phyloP scores from a whole-genome alignment of 257 asterid species.

The Linderniella brevidens region DNA sequence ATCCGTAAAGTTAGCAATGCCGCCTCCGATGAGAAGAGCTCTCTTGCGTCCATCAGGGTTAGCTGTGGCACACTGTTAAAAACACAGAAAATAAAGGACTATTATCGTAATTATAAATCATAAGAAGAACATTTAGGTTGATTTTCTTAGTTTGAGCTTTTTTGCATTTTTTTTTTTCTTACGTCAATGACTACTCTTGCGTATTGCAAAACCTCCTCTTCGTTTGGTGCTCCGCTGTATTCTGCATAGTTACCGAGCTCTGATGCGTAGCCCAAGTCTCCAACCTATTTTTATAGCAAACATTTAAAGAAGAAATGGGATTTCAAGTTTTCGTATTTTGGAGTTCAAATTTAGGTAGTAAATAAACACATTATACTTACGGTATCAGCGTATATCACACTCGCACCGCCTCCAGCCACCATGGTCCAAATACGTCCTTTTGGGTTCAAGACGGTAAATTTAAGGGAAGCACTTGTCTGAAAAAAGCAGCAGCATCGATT shows the following conservation, averaged over 20 bases:
- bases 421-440: slow-evolving; percentile 98
- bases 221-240: slow-evolving; percentile 96
- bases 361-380: slow-evolving; percentile 9
- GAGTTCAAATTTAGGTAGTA: not conserved
- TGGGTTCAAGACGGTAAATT: slow-evolving; percentile 83
- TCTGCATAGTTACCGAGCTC: slow-evolving; percentile 96
- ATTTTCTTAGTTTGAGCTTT: no score
- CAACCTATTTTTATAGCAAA: slow-evolving; percentile 23
- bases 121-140: not conserved
- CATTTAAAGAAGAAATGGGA: not conserved
- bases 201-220: slow-evolving; percentile 86
- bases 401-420: slow-evolving; percentile 99
- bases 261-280: slow-evolving; percentile 83
- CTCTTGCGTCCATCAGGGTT: slow-evolving; percentile 85
- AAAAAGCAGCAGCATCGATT: not conserved
- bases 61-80: slow-evolving; percentile 68
- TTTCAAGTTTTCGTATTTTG: not conserved
- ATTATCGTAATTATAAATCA: slow-evolving; percentile 3
- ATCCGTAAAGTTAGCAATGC: slow-evolving; percentile 86
- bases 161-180: no score
- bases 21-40: slow-evolving; percentile 85
- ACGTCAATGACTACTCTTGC: slow-evolving; percentile 89
- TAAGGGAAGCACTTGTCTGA: slow-evolving; percentile 93
- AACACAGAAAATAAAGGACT: slow-evolving; percentile 4
- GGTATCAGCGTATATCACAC: slow-evolving; percentile 91